Evolutionary conservation across 129 eudicot species (phyloP), one percentile per base, ranked within the genome.

Genomic region (Gnaphalium uliginosum): DNA sequence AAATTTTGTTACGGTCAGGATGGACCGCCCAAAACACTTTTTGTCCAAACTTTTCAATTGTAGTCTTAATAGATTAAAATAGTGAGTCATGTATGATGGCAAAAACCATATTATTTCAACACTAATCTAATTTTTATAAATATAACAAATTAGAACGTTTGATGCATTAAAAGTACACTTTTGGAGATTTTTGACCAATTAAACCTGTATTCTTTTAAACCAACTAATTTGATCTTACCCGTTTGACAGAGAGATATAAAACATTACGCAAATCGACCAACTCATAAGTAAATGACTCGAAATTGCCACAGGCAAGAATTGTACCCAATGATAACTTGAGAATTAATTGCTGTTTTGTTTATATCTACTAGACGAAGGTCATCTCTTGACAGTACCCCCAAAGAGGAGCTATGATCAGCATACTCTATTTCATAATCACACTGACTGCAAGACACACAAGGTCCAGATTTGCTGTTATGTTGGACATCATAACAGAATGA

Each of bases 331-430:
- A 83, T 85, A 56, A 88, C 77, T 81, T 84, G 67, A 56, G 84
- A 77, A 61, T 86, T 82, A 71, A 60, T 54, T 14, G 77, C 14
- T 59, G 95, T 78, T 48, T 86, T 86, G 39, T 91, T 86, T 59
- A 86, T 76, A 71, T 37, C 69, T 60, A 60, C 82, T 24, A 91
- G 70, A 74, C 68, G 88, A 63, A 91, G 83, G 68, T 81, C 65
- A 69, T 91, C 97, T 86, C 82, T 83, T 66, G 88, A 83, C 60
- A 91, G 97, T 70, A 91, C 96, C 76, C 97, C 97, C 71, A 88
- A 48, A 30, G 96, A 91, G 48, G 92, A 88, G 79, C 97, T 87
- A 27, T 70, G 87, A 83, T 91, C 97, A 53, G 96, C 97, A 75
- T 91, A 91, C 72, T 85, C 90, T 68, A 91, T 83, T 79, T 85